phyloP scores from a whole-genome alignment of 1,284 basidiomycete genomes.

The Bondarzewia mesenterica region DNA sequence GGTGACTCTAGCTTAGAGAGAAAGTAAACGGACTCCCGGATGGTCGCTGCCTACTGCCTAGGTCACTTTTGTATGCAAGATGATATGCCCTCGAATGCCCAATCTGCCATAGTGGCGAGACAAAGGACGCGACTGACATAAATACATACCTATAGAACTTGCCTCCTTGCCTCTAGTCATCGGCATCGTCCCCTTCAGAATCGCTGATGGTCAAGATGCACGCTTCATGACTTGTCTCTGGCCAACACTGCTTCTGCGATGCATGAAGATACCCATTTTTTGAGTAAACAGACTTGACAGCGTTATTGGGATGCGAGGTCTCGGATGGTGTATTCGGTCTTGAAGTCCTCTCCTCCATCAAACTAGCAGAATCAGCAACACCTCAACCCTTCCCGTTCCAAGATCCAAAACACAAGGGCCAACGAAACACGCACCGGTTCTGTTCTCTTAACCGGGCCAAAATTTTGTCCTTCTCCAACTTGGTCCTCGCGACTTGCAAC shows the following conservation, averaged over 20 bases:
- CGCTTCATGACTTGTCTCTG: slow-evolving; percentile 7
- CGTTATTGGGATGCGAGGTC: background rate
- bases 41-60: background rate
- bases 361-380: background rate
- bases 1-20: background rate
- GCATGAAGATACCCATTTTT: background rate
- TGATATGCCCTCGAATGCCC: background rate
- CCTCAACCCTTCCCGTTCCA: background rate
- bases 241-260: slow-evolving; percentile 8
- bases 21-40: background rate
- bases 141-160: background rate
- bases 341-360: background rate
- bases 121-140: background rate
- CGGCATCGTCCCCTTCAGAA: slow-evolving; percentile 5
- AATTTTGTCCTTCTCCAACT: slow-evolving; percentile 13
- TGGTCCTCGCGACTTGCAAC: slow-evolving; percentile 9
- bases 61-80: background rate
- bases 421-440: slow-evolving; percentile 15
- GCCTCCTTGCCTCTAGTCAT: background rate
- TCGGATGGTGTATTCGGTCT: background rate
- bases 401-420: background rate
- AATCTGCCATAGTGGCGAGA: background rate
- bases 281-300: background rate
- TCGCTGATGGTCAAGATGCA: slow-evolving; percentile 11
- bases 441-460: slow-evolving; percentile 11